Evolutionary conservation across 768 basidiomycete species (phyloP).

Genomic region (Lactarius psammicola): DNA sequence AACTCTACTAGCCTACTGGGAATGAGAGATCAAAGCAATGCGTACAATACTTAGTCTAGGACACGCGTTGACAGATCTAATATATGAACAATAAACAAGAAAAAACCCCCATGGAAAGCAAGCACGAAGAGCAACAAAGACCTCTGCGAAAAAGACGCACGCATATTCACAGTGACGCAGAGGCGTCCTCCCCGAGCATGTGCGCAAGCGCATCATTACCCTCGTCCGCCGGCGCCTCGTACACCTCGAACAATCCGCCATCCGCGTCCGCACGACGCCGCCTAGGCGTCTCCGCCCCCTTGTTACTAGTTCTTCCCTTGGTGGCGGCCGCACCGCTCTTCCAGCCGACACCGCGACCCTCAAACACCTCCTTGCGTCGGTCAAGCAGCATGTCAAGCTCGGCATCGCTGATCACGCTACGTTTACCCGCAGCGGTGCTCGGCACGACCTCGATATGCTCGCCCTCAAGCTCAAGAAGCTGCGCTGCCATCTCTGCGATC

Average conservation of each 20-base stretch:
- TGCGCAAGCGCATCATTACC: conserved; percentile 69
- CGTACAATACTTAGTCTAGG: not conserved
- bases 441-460: conserved; percentile 89
- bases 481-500: conserved; percentile 77
- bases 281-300: not conserved
- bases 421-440: conserved; percentile 64
- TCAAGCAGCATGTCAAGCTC: conserved; percentile 83
- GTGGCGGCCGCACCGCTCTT: conserved; percentile 45
- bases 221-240: conserved; percentile 59
- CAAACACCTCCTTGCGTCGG: conserved; percentile 69
- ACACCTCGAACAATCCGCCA: conserved; percentile 70
- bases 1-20: not conserved
- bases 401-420: conserved; percentile 73
- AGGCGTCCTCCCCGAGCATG: conserved; percentile 53
- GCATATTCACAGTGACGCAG: not conserved
- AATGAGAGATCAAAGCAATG: not conserved
- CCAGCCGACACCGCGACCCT: conserved; percentile 72
- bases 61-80: not conserved
- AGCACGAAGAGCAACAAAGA: not conserved
- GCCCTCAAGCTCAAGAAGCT: conserved; percentile 75
- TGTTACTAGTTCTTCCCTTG: conserved; percentile 24
- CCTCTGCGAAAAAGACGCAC: not conserved
- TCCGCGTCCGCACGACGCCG: not conserved
- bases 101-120: not conserved
- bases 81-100: conserved; percentile 6